Conservation (phyloP, 2,329 filamentous ascomycete genomes). For the Colletotrichum kahawae region DNA sequence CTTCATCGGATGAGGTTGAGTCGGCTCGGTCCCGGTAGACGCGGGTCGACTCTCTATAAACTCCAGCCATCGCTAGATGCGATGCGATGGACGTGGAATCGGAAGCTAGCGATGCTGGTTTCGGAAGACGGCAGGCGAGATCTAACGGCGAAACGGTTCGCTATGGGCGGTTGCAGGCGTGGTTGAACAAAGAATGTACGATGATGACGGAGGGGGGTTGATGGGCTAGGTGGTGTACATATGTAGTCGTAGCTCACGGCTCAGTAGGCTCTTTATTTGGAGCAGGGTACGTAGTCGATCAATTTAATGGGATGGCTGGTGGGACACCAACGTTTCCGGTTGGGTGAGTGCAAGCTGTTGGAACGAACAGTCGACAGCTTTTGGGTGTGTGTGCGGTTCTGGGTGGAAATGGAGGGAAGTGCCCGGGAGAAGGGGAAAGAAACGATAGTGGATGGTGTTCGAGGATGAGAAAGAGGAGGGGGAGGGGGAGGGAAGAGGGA, state of each 20-base stretch:
- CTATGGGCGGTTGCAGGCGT: slow-evolving; percentile 2
- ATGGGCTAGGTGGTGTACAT: slow-evolving; percentile 12
- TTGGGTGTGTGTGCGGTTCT: neutral
- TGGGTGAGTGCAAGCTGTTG: neutral
- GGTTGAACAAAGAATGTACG: slow-evolving; percentile 16
- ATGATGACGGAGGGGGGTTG: slow-evolving; percentile 18
- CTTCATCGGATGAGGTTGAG: slow-evolving; percentile 44
- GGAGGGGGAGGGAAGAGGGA: neutral
- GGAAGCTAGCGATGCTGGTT: neutral
- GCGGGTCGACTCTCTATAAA: slow-evolving; percentile 37
- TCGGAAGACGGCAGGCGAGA: slow-evolving; percentile 9
- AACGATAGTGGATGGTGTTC: neutral
- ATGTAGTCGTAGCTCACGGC: neutral
- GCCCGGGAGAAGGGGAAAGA: slow-evolving; percentile 11
- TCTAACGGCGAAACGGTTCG: neutral
- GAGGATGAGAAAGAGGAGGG: neutral
- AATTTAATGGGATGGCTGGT: slow-evolving; percentile 14
- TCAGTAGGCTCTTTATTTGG: neutral
- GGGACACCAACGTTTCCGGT: neutral
- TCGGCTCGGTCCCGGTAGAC: slow-evolving; percentile 36
- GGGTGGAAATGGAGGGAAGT: neutral
- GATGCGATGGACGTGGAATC: neutral
- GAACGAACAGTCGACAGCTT: neutral
- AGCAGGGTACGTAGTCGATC: neutral
- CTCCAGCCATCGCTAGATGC: slow-evolving; percentile 23